phyloP scores from a whole-genome alignment of 2,329 filamentous ascomycete species.

The Cryphonectria carpinicola region DNA sequence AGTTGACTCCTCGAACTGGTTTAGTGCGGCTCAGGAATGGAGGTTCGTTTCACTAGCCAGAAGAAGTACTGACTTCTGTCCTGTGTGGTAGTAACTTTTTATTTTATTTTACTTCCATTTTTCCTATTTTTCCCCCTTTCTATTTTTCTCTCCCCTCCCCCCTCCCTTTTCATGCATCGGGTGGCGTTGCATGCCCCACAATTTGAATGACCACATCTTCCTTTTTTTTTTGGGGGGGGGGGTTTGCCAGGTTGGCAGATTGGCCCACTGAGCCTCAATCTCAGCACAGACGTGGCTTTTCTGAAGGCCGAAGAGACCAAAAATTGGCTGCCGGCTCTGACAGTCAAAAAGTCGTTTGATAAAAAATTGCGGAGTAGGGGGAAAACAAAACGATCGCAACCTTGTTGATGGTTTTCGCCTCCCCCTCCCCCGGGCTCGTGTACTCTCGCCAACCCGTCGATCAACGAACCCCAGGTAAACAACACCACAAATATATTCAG shows the following conservation, averaged over 20 bases:
- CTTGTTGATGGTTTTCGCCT: background rate
- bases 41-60: conserved; percentile 13
- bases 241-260: background rate
- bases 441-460: background rate
- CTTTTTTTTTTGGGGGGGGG: no score
- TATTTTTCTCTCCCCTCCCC: no score
- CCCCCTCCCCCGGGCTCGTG: background rate
- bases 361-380: background rate
- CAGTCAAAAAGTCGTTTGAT: background rate
- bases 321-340: background rate
- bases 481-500: background rate
- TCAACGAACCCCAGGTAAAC: background rate
- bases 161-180: background rate
- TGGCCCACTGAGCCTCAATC: conserved; percentile 4
- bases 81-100: background rate
- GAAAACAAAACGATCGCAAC: background rate
- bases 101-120: background rate
- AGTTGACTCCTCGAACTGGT: conserved; percentile 1
- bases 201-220: background rate
- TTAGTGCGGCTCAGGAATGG: conserved; percentile 16
- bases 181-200: background rate
- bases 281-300: conserved; percentile 9
- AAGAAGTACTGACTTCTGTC: background rate
- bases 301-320: background rate
- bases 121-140: background rate